Evolutionary conservation across 768 basidiomycete species (phyloP), one percentile per base, ranked within the genome.

Genomic region (Mycena maculata): DNA sequence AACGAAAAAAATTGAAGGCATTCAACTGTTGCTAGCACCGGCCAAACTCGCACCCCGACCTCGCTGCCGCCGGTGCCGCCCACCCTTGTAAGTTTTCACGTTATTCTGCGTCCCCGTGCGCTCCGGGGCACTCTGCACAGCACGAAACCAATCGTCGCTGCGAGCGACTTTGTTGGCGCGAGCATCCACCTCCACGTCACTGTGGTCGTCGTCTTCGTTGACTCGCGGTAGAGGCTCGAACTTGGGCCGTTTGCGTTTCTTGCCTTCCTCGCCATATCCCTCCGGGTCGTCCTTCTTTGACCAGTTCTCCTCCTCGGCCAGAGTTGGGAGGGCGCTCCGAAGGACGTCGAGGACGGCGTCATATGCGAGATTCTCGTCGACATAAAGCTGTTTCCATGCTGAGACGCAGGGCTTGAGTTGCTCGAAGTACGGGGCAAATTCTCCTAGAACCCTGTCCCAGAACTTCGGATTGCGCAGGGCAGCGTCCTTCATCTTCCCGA

Each of bases 361-460:
- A 39, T 41, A 42, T 4, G n/a, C n/a, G 33, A 56, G 15, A 6
- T 39, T 25, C 22, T 38, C 33, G 18, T 45, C 22, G 22, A 38
- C 11, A 13, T 22, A 53, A 11, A 59, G 31, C 20, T 59, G 22
- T 23, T 42, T 53, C 64, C 64, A 65, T 20, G 45, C 57, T 2
- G 64, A 28, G 5, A 27, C 27, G 27, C 64, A 65, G 1, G 39
- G 25, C 16, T 60, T 54, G 11, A 65, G 50, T 11, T 57, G 52
- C 20, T 44, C 64, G 50, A 65, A 65, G 44, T 65, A 65, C 28
- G 57, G 64, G 12, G 57, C 50, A 15, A 65, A 39, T 27, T 9
- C 20, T 25, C 5, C 8, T 13, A 36, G 33, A 36, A 36, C 33
- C 8, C 33, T 6, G 13, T 36, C 13, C 33, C 33, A 36, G 13